Evolutionary conservation across 2,329 filamentous ascomycete species (phyloP), one percentile per base, ranked within the genome.

Genomic region (Venturia effusa): DNA sequence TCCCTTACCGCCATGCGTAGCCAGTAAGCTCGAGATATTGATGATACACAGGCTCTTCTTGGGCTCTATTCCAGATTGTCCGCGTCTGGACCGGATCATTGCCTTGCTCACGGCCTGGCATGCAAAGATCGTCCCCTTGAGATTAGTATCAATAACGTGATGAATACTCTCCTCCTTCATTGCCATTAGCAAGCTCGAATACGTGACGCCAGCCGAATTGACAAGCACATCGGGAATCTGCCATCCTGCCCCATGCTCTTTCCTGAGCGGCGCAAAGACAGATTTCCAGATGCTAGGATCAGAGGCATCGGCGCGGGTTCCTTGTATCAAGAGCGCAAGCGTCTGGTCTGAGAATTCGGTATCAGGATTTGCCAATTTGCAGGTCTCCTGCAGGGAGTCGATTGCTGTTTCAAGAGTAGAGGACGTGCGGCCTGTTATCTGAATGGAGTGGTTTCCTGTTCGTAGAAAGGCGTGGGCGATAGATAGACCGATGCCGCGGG

Each of bases 11-110:
- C 86, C 88, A 65, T 87, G 86, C 1, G 81, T 71, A 0, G 86
- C 91, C 57, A 96, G 81, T 37, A 95, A 77, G 59, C 89, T 93
- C 0, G 89, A 86, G 27, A 96, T 78, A 71, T 96, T 96, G 73
- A 96, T 86, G 66, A 96, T 92, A 70, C 85, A 89, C 68, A 19
- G 1, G 70, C 70, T 32, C 10, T 30, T 57, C 27, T 11, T 10
- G 4, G 27, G 32, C 27, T 57, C 2, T 5, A 8, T 30, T 32
- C 8, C 30, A 15, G 51, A n/a, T 5, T 34, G 30, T 24, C 51
- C 19, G 10, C 30, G 51, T 70, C 71, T 62, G 66, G 67, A 65
- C 63, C 70, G 70, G 67, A 80, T 72, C 81, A 84, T 82, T 60
- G 69, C 73, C 64, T 77, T 79, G 37, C 79, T 72, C 17, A 85